Evolutionary conservation across 2,329 filamentous ascomycete species (phyloP).

Genomic region (Penicillium thymicola): DNA sequence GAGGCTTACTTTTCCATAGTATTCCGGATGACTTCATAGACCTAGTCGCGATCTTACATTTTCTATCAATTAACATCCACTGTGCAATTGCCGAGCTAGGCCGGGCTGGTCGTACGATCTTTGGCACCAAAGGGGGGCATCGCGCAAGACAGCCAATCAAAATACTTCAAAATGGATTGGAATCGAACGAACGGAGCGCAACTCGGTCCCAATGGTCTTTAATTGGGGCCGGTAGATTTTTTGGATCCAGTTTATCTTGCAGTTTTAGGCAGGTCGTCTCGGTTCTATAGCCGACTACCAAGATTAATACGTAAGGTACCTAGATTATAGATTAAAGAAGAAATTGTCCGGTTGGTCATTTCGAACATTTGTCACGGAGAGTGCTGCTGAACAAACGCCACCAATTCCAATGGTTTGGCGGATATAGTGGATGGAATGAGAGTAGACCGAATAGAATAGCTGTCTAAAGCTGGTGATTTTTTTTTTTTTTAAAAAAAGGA

Average conservation of each 20-base stretch:
- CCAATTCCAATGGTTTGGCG: neutral
- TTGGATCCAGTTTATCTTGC: neutral
- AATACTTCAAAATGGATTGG: neutral
- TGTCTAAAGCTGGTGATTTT: neutral
- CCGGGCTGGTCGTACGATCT: neutral
- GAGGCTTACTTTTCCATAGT: neutral
- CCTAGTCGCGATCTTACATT: neutral
- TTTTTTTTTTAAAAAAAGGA: neutral
- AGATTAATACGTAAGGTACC: neutral
- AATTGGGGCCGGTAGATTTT: neutral
- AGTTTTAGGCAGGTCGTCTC: conserved; percentile 12
- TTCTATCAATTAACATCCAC: neutral
- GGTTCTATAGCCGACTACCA: neutral
- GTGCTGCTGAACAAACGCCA: neutral
- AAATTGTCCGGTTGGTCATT: no score
- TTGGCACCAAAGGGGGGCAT: neutral
- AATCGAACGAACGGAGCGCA: conserved; percentile 9
- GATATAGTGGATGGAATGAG: neutral
- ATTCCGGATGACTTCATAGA: neutral
- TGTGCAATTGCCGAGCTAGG: neutral
- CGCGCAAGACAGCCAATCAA: neutral
- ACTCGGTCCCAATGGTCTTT: conserved; percentile 3
- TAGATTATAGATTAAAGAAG: no score
- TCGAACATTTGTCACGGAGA: neutral
- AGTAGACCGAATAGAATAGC: no score